Evolutionary conservation across 441 rosid species (phyloP).

Genomic region (Omphalea diandra): DNA sequence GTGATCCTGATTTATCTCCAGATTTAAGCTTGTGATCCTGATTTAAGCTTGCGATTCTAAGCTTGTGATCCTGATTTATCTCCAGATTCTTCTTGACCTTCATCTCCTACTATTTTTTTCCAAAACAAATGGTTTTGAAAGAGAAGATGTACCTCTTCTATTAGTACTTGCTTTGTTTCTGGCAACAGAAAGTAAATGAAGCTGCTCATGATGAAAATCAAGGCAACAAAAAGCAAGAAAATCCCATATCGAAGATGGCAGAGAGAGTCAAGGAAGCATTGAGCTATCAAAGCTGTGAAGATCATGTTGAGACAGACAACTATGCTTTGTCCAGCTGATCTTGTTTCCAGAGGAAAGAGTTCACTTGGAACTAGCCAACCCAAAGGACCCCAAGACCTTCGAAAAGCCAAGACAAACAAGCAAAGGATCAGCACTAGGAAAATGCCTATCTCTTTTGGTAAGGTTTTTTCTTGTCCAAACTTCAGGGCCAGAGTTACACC

Average conservation of each 20-base stretch:
- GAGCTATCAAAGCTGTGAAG: constrained; percentile 80
- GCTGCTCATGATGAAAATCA: constrained; percentile 57
- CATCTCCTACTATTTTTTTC: constrained; percentile 33
- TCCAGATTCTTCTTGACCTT: background rate
- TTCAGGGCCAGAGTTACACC: constrained; percentile 60
- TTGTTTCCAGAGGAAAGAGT: constrained; percentile 73
- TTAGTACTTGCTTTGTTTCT: constrained; percentile 79
- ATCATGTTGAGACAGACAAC: constrained; percentile 74
- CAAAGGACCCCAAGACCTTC: constrained; percentile 90
- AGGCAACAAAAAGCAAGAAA: constrained; percentile 61
- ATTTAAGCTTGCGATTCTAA: background rate
- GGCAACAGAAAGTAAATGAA: constrained; percentile 71
- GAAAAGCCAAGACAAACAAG: constrained; percentile 69
- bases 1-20: background rate
- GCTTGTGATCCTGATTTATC: background rate
- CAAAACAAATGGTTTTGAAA: constrained; percentile 74
- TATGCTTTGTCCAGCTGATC: constrained; percentile 81
- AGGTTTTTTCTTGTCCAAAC: constrained; percentile 58
- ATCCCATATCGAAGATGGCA: constrained; percentile 73
- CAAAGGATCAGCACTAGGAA: constrained; percentile 63
- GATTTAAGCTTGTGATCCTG: no score
- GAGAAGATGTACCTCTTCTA: constrained; percentile 68
- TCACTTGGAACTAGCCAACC: constrained; percentile 92
- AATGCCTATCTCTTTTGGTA: constrained; percentile 42
- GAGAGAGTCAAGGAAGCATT: constrained; percentile 63